These are phyloP conservation scores for Sporothrix sp. DNA, from an alignment of 2,329 filamentous ascomycete species.

Conservation along the genomic window DNA sequence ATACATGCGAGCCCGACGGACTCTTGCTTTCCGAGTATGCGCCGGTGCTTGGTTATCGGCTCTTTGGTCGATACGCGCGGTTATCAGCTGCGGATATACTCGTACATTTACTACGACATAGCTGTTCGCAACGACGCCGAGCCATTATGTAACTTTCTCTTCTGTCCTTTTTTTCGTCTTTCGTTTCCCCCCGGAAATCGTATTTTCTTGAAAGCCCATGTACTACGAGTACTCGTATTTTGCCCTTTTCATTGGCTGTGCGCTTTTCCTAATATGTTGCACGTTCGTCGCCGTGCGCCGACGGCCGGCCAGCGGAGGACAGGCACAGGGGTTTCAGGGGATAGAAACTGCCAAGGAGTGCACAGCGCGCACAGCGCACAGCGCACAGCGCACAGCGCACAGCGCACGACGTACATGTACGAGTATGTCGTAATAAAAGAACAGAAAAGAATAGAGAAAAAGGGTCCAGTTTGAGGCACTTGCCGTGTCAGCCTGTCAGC, in stretches of 20 bases:
- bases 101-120: not conserved
- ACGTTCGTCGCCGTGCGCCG: conserved; percentile 11
- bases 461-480: not conserved
- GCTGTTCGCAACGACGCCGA: too few relatives aligned
- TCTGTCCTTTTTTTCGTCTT: not conserved
- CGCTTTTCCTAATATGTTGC: not conserved
- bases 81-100: too few relatives aligned
- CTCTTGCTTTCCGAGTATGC: too few relatives aligned
- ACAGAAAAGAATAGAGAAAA: not conserved
- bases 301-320: not conserved
- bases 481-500: not conserved
- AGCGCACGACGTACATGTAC: too few relatives aligned
- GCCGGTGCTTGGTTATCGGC: too few relatives aligned
- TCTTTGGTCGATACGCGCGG: too few relatives aligned
- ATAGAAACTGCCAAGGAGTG: too few relatives aligned
- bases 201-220: not conserved
- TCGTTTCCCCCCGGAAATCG: not conserved
- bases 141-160: not conserved
- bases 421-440: not conserved
- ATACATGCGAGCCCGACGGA: too few relatives aligned
- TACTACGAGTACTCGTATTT: too few relatives aligned
- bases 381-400: too few relatives aligned
- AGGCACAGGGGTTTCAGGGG: not conserved
- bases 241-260: too few relatives aligned
- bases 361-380: too few relatives aligned